Percentiles rank a stretch among this genome's conserved stretches.
Conservation (phyloP, 2,329 filamentous ascomycete species). For the Colletotrichum tropicale region DNA sequence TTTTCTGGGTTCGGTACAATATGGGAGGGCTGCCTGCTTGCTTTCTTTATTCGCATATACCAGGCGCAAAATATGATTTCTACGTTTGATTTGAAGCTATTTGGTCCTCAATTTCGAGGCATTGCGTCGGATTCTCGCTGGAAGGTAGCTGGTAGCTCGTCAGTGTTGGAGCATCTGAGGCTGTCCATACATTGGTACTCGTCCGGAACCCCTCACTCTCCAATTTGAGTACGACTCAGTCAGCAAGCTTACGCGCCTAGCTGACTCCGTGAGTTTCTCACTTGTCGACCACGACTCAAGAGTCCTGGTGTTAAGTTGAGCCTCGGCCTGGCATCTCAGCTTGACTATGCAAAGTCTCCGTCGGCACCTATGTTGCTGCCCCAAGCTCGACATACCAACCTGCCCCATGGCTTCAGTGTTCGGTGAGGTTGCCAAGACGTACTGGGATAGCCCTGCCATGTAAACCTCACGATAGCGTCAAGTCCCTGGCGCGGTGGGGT, state of each 20-base stretch:
- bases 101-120: too few species aligned
- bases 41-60: not conserved
- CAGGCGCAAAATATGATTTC: not conserved
- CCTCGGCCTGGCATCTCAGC: not conserved
- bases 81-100: not conserved
- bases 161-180: not conserved
- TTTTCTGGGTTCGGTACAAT: not conserved
- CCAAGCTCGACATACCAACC: not conserved
- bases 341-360: not conserved
- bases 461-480: not conserved
- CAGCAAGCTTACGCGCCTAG: not conserved
- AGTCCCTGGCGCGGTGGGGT: not conserved
- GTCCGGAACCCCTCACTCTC: not conserved
- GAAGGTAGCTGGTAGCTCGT: not conserved
- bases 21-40: not conserved
- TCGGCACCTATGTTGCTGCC: not conserved
- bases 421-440: not conserved
- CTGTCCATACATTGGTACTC: not conserved
- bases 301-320: not conserved
- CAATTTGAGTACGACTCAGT: not conserved
- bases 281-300: not conserved
- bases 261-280: not conserved
- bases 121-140: not conserved
- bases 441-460: not conserved
- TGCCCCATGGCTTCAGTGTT: not conserved